These are phyloP conservation scores for Sequoiadendron giganteum DNA, from an alignment of 75 land plant genomes.

Conservation along the genomic window DNA sequence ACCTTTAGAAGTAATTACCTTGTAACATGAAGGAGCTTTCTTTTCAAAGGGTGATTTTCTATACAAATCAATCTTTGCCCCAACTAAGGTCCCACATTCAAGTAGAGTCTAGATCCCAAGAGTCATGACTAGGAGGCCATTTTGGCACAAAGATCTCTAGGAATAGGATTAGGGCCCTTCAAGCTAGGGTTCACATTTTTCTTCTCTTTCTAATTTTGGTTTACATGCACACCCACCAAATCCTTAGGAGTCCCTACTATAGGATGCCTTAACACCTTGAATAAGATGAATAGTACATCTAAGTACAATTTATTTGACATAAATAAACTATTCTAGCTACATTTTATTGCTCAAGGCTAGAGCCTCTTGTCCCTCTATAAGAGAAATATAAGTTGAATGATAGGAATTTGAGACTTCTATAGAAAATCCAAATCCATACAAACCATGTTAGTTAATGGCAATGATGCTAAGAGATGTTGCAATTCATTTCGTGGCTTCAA, in stretches of 20 bases:
- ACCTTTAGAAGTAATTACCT: constrained; percentile 5
- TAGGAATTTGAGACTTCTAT: constrained; percentile 47
- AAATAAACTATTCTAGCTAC: constrained; percentile 51
- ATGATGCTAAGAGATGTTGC: constrained; percentile 57
- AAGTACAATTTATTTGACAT: constrained; percentile 34
- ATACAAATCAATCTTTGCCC: not conserved
- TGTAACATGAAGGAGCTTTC: not conserved
- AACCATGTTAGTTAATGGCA: constrained; percentile 46
- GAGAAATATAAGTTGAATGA: constrained; percentile 44
- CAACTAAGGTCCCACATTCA: not conserved
- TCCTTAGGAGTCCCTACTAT: constrained; percentile 60
- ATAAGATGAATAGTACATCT: constrained; percentile 41
- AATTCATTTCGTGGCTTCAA: too few relatives aligned
- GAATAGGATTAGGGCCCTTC: not conserved
- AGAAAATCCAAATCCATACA: constrained; percentile 43
- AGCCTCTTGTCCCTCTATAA: constrained; percentile 40
- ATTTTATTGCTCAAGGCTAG: constrained; percentile 41
- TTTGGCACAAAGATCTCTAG: not conserved
- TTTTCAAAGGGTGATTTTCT: not conserved
- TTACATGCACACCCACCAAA: constrained; percentile 23
- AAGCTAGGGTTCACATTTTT: constrained; percentile 10
- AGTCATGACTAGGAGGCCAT: constrained; percentile 3
- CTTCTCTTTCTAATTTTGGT: not conserved
- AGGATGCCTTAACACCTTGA: constrained; percentile 45
- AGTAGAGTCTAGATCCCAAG: constrained; percentile 8